A percentile compares a stretch with the other conserved stretches of the same genome.
Conservation (phyloP, 495 filamentous ascomycete species). For the Aspergillus mulundensis region DNA sequence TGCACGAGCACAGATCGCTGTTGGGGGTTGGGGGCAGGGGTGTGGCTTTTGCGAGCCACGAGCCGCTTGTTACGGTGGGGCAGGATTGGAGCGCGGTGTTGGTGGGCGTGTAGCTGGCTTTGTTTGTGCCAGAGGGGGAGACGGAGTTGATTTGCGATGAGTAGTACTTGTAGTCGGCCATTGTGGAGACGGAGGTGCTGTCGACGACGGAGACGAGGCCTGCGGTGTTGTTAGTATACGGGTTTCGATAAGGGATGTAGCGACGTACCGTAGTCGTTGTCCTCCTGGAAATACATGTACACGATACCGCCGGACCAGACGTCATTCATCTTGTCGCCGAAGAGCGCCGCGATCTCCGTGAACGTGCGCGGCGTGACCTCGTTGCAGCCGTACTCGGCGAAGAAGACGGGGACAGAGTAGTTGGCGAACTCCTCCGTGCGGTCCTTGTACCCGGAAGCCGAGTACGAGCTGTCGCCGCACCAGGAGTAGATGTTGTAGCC, state of each 20-base stretch:
- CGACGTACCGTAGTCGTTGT: conserved; percentile 76
- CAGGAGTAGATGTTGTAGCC: conserved; percentile 99
- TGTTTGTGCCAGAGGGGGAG: conserved; percentile 61
- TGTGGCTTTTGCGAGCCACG: conserved; percentile 64
- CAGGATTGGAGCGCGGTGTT: conserved; percentile 71
- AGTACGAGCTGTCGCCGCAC: conserved; percentile 79
- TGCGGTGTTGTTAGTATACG: conserved; percentile 9
- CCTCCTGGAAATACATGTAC: conserved; percentile 95
- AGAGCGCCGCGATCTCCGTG: conserved; percentile 82
- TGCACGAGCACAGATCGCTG: conserved; percentile 71
- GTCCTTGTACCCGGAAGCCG: conserved; percentile 68
- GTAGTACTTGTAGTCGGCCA: conserved; percentile 72
- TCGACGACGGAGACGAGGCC: conserved; percentile 69
- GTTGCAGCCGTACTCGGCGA: conserved; percentile 98
- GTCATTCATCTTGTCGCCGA: conserved; percentile 69
- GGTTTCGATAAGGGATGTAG: neutral
- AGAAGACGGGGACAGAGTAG: conserved; percentile 92
- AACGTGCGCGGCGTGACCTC: conserved; percentile 68
- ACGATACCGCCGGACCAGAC: conserved; percentile 94
- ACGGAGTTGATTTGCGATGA: conserved; percentile 64
- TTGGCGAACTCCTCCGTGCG: conserved; percentile 78
- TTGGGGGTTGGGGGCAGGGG: conserved; percentile 79
- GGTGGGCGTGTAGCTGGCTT: conserved; percentile 67
- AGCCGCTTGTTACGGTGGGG: conserved; percentile 52
- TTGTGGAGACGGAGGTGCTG: conserved; percentile 51